Conservation (phyloP, 139 green algal genomes). For the Zygnema cylindricum region DNA sequence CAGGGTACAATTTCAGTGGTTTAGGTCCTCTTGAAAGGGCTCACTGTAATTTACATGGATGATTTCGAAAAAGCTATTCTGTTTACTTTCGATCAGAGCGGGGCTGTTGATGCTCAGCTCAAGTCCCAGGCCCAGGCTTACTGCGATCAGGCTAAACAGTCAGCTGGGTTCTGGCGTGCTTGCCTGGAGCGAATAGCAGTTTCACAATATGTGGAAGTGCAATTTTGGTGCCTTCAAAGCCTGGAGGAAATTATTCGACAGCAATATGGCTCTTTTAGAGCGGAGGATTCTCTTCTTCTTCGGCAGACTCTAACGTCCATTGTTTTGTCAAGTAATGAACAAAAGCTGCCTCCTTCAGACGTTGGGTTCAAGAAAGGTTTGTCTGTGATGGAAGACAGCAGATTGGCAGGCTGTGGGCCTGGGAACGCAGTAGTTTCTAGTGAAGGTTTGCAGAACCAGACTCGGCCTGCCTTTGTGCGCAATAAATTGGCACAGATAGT, state of each 20-base stretch:
- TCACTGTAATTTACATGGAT: conserved; percentile 65
- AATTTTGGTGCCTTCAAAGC: conserved; percentile 96
- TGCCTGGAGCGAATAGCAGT: conserved; percentile 78
- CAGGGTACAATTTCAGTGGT: too few species aligned
- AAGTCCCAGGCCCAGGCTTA: conserved; percentile 77
- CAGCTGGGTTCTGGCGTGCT: conserved; percentile 74
- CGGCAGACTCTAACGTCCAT: conserved; percentile 19
- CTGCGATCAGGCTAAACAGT: conserved; percentile 69
- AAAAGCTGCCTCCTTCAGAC: background rate
- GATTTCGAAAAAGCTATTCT: conserved; percentile 93
- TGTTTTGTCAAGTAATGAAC: background rate
- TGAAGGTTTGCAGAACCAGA: background rate
- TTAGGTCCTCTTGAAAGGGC: too few species aligned
- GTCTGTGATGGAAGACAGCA: background rate
- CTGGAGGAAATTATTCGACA: conserved; percentile 79
- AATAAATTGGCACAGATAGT: conserved; percentile 94
- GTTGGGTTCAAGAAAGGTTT: too few species aligned
- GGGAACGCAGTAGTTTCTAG: background rate
- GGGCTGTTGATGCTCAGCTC: conserved; percentile 61
- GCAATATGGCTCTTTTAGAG: conserved; percentile 4
- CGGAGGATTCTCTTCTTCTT: conserved; percentile 29
- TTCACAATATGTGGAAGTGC: conserved; percentile 82
- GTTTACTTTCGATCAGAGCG: conserved; percentile 85
- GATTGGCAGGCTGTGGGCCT: background rate
- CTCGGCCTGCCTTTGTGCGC: conserved; percentile 78